These are phyloP conservation scores for Pseudevernia furfuracea DNA, from an alignment of 495 filamentous ascomycete genomes.

Conservation along the genomic window DNA sequence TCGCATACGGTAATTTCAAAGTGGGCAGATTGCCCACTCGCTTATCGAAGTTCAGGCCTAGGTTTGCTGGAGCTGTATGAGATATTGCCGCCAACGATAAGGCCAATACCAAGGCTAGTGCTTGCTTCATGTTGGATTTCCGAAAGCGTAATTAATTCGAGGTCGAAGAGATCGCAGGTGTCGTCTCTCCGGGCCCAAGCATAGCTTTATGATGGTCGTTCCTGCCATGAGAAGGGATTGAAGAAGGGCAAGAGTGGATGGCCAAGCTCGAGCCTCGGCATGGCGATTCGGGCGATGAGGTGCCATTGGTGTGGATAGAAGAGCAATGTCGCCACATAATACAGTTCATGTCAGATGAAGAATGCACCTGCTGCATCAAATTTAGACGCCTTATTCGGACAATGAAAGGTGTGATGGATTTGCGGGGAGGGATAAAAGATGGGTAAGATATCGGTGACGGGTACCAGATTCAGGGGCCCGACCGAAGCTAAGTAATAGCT, in stretches of 20 bases:
- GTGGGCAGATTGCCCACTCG: slow-evolving; percentile 27
- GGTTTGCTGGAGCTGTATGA: slow-evolving; percentile 13
- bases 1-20: slow-evolving; percentile 33
- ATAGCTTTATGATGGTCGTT: background rate
- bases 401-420: no score
- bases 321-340: background rate
- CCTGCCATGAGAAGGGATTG: background rate
- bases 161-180: background rate
- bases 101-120: background rate
- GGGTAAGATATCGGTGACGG: no score
- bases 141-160: background rate
- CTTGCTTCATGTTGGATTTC: background rate
- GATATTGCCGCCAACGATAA: background rate
- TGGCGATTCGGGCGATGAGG: background rate
- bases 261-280: slow-evolving; percentile 12
- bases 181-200: background rate
- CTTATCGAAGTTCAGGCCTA: slow-evolving; percentile 26
- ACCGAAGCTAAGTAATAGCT: background rate
- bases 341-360: no score
- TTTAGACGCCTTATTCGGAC: no score
- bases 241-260: background rate
- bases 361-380: no score
- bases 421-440: no score
- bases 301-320: background rate
- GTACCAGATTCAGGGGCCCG: slow-evolving; percentile 4